Evolutionary conservation across 305 asterid genomes (phyloP).

Genomic region (Fraxinus velutina): DNA sequence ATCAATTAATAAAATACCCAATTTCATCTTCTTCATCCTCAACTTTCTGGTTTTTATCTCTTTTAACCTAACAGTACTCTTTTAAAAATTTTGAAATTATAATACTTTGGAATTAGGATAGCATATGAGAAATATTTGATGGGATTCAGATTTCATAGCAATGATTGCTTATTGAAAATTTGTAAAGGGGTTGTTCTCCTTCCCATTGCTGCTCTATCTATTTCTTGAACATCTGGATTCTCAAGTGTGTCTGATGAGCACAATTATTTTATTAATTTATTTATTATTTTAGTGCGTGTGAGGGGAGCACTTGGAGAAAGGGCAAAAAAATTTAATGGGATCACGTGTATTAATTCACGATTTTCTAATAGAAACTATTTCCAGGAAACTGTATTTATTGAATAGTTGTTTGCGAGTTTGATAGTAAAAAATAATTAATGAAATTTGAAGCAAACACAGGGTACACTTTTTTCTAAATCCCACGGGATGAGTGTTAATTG

Average conservation of each 20-base stretch:
- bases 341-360: not conserved
- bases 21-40: too few relatives aligned
- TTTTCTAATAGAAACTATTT: not conserved
- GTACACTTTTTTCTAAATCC: constrained; percentile 1
- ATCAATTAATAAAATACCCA: too few relatives aligned
- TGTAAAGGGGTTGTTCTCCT: not conserved
- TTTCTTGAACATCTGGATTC: not conserved
- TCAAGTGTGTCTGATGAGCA: not conserved
- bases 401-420: not conserved
- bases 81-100: not conserved
- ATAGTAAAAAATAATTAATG: not conserved
- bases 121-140: not conserved
- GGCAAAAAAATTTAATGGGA: not conserved
- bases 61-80: not conserved
- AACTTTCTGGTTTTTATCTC: too few relatives aligned
- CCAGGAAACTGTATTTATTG: not conserved
- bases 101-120: not conserved
- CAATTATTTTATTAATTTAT: not conserved
- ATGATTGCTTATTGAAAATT: not conserved
- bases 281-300: not conserved
- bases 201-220: not conserved
- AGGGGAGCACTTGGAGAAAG: not conserved
- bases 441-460: not conserved
- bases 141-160: not conserved
- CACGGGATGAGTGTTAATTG: not conserved